These are phyloP conservation scores for Claviceps africana DNA, from an alignment of 2,329 filamentous ascomycete genomes.

Conservation along the genomic window DNA sequence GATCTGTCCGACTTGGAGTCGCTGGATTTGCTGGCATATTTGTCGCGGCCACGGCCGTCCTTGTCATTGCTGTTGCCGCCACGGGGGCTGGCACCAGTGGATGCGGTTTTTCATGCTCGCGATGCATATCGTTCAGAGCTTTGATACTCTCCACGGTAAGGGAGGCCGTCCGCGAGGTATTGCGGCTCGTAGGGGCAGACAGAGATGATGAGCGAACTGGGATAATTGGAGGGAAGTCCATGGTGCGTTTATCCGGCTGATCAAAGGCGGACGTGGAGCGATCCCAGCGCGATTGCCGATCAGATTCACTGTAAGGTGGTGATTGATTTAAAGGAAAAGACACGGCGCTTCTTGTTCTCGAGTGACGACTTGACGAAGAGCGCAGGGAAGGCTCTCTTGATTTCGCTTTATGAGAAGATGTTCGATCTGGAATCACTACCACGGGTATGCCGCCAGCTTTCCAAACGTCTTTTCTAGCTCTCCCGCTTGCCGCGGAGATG, in stretches of 20 bases:
- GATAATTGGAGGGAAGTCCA: constrained; percentile 45
- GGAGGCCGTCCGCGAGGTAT: constrained; percentile 27
- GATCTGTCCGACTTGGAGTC: neutral
- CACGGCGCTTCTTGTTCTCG: constrained; percentile 37
- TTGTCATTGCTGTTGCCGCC: too few relatives aligned
- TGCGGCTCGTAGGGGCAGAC: constrained; percentile 48
- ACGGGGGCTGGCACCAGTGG: neutral
- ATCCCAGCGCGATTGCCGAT: constrained; percentile 25
- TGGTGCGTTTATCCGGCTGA: constrained; percentile 38
- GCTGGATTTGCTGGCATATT: neutral
- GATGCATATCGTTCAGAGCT: constrained; percentile 33
- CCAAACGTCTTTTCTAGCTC: constrained; percentile 43
- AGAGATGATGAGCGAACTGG: constrained; percentile 45
- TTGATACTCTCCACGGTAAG: constrained; percentile 39
- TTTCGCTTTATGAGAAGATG: constrained; percentile 38
- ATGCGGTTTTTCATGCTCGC: neutral
- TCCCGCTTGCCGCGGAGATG: constrained; percentile 38
- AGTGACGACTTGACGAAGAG: constrained; percentile 45
- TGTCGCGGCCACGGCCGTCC: too few relatives aligned
- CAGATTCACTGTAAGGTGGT: constrained; percentile 29
- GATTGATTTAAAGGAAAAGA: constrained; percentile 32
- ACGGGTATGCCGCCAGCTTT: constrained; percentile 49
- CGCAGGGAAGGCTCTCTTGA: constrained; percentile 41
- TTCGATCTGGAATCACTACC: constrained; percentile 45
- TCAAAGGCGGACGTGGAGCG: constrained; percentile 34